Percentiles rank a stretch among this genome's conserved stretches.
These are phyloP conservation scores for Heritiera fomes DNA, from an alignment of 345 rosid species.

Conservation along the genomic window DNA sequence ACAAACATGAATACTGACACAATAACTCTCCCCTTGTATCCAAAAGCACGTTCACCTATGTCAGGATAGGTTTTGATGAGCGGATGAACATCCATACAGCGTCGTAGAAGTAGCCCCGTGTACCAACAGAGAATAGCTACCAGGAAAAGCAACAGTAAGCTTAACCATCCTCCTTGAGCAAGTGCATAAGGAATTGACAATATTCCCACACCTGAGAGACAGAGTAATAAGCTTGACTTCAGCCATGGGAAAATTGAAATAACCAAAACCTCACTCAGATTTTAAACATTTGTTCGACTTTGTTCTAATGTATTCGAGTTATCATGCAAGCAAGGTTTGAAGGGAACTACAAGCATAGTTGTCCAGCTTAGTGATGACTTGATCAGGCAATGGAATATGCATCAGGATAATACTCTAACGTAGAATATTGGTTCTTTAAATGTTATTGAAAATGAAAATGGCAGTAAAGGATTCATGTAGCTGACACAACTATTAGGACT, in stretches of 20 bases:
- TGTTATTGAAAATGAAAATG: not conserved
- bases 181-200: conserved; percentile 69
- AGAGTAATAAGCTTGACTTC: not conserved
- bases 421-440: not conserved
- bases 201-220: conserved; percentile 58
- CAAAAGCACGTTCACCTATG: conserved; percentile 57
- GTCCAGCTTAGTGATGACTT: too few species aligned
- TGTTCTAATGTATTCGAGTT: not conserved
- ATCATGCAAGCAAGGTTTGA: not conserved
- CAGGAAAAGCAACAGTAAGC: conserved; percentile 46
- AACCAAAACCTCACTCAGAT: not conserved
- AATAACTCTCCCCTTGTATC: conserved; percentile 54
- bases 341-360: too few species aligned
- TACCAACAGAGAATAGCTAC: conserved; percentile 60
- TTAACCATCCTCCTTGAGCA: conserved; percentile 67
- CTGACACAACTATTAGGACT: not conserved
- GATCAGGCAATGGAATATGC: not conserved
- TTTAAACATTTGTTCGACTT: not conserved
- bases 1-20: conserved; percentile 56
- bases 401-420: too few species aligned
- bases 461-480: not conserved
- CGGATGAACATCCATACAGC: conserved; percentile 51
- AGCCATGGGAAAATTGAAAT: not conserved
- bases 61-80: conserved; percentile 60
- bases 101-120: conserved; percentile 56